Conservation (phyloP, 306 rosid genomes). For the Casuarina equisetifolia region DNA sequence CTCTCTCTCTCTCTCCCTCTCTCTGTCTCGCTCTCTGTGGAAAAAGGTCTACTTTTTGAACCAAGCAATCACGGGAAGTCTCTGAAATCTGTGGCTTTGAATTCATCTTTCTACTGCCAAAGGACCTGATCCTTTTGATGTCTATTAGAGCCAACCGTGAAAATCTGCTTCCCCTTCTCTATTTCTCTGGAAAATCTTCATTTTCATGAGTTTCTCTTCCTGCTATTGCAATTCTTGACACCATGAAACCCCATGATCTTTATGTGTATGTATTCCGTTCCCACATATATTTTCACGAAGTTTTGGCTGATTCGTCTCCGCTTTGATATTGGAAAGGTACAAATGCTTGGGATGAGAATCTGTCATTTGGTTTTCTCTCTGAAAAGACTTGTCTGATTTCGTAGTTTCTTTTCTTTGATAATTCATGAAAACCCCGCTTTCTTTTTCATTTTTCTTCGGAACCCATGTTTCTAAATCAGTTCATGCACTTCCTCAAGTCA, state of each 20-base stretch:
- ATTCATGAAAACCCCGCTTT: slow-evolving; percentile 40
- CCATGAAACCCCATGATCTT: slow-evolving; percentile 40
- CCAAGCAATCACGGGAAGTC: slow-evolving; percentile 80
- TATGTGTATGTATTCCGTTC: slow-evolving; percentile 18
- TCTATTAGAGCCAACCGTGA: slow-evolving; percentile 55
- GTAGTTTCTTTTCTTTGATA: slow-evolving; percentile 25
- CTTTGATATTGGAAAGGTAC: slow-evolving; percentile 20
- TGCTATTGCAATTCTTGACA: slow-evolving; percentile 26
- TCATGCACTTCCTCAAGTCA: slow-evolving; percentile 79
- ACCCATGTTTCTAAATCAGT: slow-evolving; percentile 78
- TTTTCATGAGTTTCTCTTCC: slow-evolving; percentile 41
- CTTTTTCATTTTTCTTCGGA: slow-evolving; percentile 29
- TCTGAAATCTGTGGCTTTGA: slow-evolving; percentile 65
- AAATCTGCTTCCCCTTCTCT: slow-evolving; percentile 37
- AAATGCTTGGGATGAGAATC: slow-evolving; percentile 25
- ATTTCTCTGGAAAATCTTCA: slow-evolving; percentile 30
- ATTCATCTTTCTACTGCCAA: slow-evolving; percentile 76
- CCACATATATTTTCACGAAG: slow-evolving; percentile 20
- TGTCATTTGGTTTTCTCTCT: slow-evolving; percentile 21
- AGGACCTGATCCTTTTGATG: slow-evolving; percentile 67
- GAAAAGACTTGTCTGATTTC: slow-evolving; percentile 22
- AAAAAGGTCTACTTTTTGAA: slow-evolving; percentile 48
- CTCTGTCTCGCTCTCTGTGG: slow-evolving; percentile 4
- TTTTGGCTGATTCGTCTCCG: slow-evolving; percentile 17
- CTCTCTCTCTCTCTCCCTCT: slow-evolving; percentile 25